Percentiles rank a stretch among this genome's conserved stretches.
These are phyloP conservation scores for Arctium minus DNA, from an alignment of 129 eudicot species.

Conservation along the genomic window DNA sequence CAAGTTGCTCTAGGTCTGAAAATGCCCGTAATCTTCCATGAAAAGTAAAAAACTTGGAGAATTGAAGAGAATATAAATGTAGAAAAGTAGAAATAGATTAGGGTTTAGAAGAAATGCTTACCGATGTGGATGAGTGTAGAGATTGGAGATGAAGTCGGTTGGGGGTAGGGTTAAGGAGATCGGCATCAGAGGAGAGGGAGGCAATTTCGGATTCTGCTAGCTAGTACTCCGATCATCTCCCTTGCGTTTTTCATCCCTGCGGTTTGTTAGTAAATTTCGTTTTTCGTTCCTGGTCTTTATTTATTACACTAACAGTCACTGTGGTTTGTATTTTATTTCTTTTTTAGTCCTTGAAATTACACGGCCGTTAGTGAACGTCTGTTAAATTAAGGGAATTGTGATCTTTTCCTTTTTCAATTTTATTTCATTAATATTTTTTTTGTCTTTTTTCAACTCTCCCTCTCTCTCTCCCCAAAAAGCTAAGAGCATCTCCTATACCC, in stretches of 20 bases:
- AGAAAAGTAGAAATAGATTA: not conserved
- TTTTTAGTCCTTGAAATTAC: no score
- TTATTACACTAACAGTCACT: no score
- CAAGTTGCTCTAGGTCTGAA: conserved; percentile 52
- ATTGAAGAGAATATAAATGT: not conserved
- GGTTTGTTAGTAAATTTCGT: no score
- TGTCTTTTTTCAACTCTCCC: no score
- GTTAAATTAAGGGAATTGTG: no score
- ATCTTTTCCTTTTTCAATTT: no score
- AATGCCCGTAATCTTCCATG: conserved; percentile 79
- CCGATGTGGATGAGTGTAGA: conserved; percentile 57
- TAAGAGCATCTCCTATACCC: no score
- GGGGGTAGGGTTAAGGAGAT: conserved; percentile 59
- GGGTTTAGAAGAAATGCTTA: conserved; percentile 9
- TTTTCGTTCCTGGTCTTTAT: no score
- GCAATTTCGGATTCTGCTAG: conserved; percentile 43
- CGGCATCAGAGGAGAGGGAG: conserved; percentile 32
- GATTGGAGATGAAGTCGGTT: conserved; percentile 37
- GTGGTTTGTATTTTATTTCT: no score
- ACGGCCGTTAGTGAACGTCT: no score
- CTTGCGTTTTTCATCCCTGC: not conserved
- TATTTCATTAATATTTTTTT: no score
- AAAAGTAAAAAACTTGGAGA: not conserved
- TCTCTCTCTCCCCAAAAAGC: no score
- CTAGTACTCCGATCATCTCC: conserved; percentile 35